A percentile compares a stretch with the other conserved stretches of the same genome.
Conservation (phyloP, 2,329 filamentous ascomycete species). For the Hymenoscyphus occultus region DNA sequence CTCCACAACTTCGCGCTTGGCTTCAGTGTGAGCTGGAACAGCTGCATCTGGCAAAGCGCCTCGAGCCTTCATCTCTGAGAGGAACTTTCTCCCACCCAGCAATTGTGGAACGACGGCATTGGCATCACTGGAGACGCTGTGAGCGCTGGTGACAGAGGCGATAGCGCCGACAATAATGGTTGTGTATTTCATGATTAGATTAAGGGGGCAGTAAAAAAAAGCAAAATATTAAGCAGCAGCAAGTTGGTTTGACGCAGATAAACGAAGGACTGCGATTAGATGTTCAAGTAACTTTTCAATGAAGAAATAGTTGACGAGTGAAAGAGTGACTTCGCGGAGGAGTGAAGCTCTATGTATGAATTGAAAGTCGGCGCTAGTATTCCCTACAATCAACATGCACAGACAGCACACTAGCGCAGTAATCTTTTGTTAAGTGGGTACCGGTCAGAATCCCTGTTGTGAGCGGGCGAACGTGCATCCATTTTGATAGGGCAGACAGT, state of each 20-base stretch:
- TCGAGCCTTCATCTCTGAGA: slow-evolving; percentile 29
- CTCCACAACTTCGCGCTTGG: slow-evolving; percentile 17
- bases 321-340: not conserved
- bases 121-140: slow-evolving; percentile 20
- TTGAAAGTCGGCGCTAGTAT: not conserved
- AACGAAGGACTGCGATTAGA: slow-evolving; percentile 22
- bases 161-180: slow-evolving; percentile 5
- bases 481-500: not conserved
- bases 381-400: slow-evolving; percentile 1
- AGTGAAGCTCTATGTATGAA: not conserved
- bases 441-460: not conserved
- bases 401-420: not conserved
- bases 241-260: slow-evolving; percentile 13
- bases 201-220: not conserved
- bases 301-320: slow-evolving; percentile 12
- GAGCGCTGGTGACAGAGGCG: slow-evolving; percentile 21
- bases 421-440: not conserved
- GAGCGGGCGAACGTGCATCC: not conserved
- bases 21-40: slow-evolving; percentile 10
- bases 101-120: slow-evolving; percentile 24
- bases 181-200: slow-evolving; percentile 11
- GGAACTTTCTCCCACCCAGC: slow-evolving; percentile 29
- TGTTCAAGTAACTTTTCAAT: slow-evolving; percentile 9
- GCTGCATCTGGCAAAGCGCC: slow-evolving; percentile 17
- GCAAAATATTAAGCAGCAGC: not conserved